Conservation (phyloP, 192 early-diverging fungal genomes). For the Backusella morwellensis region DNA sequence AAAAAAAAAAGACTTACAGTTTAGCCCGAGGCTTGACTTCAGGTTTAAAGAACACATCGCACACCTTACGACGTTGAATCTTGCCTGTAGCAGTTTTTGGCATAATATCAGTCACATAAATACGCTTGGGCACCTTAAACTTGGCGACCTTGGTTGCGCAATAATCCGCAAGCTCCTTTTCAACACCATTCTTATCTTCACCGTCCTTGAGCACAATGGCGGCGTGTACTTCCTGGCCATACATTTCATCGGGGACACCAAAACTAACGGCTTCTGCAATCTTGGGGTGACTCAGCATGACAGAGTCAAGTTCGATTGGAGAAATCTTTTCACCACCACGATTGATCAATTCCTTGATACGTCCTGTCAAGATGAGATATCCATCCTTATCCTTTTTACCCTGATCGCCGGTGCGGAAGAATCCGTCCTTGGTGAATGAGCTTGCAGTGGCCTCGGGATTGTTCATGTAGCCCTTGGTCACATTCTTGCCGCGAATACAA, state of each 20-base stretch:
- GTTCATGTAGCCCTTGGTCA: slow-evolving; percentile 77
- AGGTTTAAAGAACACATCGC: slow-evolving; percentile 26
- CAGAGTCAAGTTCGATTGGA: slow-evolving; percentile 79
- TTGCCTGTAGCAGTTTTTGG: slow-evolving; percentile 78
- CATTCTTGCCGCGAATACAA: slow-evolving; percentile 79
- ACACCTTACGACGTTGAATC: slow-evolving; percentile 39
- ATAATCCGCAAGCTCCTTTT: slow-evolving; percentile 49
- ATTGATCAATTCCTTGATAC: slow-evolving; percentile 90
- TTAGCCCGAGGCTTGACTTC: slow-evolving; percentile 8
- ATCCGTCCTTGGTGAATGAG: slow-evolving; percentile 62
- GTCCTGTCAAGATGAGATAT: slow-evolving; percentile 76
- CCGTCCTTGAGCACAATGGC: slow-evolving; percentile 58
- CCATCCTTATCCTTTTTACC: slow-evolving; percentile 77
- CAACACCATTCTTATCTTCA: slow-evolving; percentile 26
- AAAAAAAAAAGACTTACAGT: slow-evolving; percentile 1
- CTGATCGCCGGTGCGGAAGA: slow-evolving; percentile 86
- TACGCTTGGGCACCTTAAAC: slow-evolving; percentile 73
- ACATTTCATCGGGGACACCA: slow-evolving; percentile 72
- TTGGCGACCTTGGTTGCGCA: slow-evolving; percentile 53
- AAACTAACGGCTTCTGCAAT: slow-evolving; percentile 77
- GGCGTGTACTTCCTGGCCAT: slow-evolving; percentile 82
- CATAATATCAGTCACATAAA: slow-evolving; percentile 61
- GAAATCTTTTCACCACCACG: slow-evolving; percentile 91
- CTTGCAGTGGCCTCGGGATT: slow-evolving; percentile 62
- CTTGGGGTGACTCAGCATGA: slow-evolving; percentile 64